phyloP scores from a whole-genome alignment of 495 filamentous ascomycete genomes.

The Parachaetomium inaequale region DNA sequence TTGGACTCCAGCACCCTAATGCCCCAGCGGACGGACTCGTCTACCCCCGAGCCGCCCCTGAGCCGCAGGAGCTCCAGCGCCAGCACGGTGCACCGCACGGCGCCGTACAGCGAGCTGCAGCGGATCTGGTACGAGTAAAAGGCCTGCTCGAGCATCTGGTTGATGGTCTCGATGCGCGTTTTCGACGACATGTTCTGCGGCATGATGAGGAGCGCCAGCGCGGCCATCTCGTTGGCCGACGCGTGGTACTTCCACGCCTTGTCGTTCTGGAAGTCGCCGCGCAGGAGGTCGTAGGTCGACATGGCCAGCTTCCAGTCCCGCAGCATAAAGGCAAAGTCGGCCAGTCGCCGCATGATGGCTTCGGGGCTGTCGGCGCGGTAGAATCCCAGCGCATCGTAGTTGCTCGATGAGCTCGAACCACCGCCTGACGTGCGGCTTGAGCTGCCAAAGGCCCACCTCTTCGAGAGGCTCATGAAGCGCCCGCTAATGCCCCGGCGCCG shows the following conservation, averaged over 20 bases:
- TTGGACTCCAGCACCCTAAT: conserved; percentile 72
- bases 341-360: conserved; percentile 86
- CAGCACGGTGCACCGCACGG: conserved; percentile 70
- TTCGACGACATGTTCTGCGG: conserved; percentile 67
- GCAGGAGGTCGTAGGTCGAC: conserved; percentile 82
- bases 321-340: conserved; percentile 94
- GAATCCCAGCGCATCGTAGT: conserved; percentile 79
- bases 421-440: conserved; percentile 43
- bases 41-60: conserved; percentile 71
- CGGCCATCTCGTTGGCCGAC: conserved; percentile 88
- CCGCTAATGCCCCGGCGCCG: conserved; percentile 80
- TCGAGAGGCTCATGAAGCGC: conserved; percentile 86
- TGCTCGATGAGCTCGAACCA: conserved; percentile 46
- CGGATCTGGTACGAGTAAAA: conserved; percentile 89
- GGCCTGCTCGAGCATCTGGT: conserved; percentile 80
- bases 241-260: conserved; percentile 97
- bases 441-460: conserved; percentile 74
- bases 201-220: conserved; percentile 72
- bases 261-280: conserved; percentile 84
- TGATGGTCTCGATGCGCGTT: conserved; percentile 70
- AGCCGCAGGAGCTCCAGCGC: conserved; percentile 77
- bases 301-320: conserved; percentile 92
- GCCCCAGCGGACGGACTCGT: conserved; percentile 85
- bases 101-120: conserved; percentile 68
- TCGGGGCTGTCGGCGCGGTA: conserved; percentile 83